Evolutionary conservation across 2,329 filamentous ascomycete species (phyloP), one percentile per base, ranked within the genome.

Genomic region (Xylaria sp.): DNA sequence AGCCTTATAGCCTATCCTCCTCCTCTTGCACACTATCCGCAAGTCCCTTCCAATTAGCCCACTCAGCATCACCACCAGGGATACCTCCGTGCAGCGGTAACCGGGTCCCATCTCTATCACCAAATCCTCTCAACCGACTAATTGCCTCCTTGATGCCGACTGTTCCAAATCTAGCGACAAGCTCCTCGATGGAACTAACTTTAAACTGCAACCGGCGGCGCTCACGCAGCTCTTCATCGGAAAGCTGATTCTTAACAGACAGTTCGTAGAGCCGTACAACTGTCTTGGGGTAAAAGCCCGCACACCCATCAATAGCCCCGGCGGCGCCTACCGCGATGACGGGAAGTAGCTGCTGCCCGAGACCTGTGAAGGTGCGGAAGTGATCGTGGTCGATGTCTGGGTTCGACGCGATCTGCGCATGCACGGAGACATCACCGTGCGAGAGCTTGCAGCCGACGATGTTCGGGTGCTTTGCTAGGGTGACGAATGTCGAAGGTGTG

Each of bases 381-480:
- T 84, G 80, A 2, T 78, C 74, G 73, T 87, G 83, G 77, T 90
- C 86, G 74, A 91, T 89, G 56, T 81, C 76, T 0, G 89, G 89
- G 72, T 84, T 86, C 4, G 84, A 82, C 4, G 86, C 87, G 66
- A 91, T 85, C 76, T 90, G 86, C 4, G 85, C 83, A 75, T 90
- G 88, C 72, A 86, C 83, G n/a, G 88, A 89, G 55, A 91, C 83
- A 75, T 90, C 87, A 59, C 88, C 89, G 76, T 91, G 89, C 0
- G 88, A 91, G 45, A 91, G 85, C 80, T 91, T 91, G 80, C 87
- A 90, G 59, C 89, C 89, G 4, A 91, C 89, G 66, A 91, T 90
- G 74, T 91, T 91, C 34, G 86, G 83, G 76, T 91, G 89, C 63
- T 83, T 80, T 7, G 89, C 83, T 30, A 91, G 86, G 0, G 75